Evolutionary conservation across 176 grass and related monocot genomes (phyloP), one percentile per base, ranked within the genome.

Genomic region (Musa beccarii): DNA sequence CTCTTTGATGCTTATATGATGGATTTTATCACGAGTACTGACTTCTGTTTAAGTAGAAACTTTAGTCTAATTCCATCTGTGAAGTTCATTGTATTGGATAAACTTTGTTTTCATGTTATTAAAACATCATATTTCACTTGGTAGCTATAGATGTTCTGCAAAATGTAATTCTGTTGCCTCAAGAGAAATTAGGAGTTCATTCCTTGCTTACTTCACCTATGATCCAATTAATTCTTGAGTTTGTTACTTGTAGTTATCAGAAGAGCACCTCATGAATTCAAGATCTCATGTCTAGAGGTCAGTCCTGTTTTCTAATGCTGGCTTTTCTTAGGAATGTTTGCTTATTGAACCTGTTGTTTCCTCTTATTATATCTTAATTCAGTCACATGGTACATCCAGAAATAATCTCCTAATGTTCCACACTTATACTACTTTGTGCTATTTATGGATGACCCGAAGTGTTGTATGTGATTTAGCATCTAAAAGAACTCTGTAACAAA

Each of bases 201-300:
- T 67, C 11, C 12, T 66, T 66, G 52, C 34, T 43, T 43, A 75
- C 78, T 63, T 81, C 51, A 53, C 6, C 21, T 73, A 28, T n/a
- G 59, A 51, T 34, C 7, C 25, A 13, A 34, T 12, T 25, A 68
- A 25, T 68, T 34, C 25, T 68, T 12, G 34, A 68, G 11, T 34
- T 68, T 68, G 56, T 86, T 59, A 34, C 63, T 90, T 92, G 81
- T 78, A 96, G 93, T 96, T 63, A 96, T 96, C 80, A 92, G 93
- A 84, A 92, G 89, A 85, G 93, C 93, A 73, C 93, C 93, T 71
- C 93, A 96, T 79, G 93, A 96, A 86, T 96, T 96, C 80, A 96
- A 92, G 89, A 96, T 96, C 80, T 88, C 93, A 49, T 96, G 93
- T 68, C 81, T 96, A 76, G 93, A 88, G 85, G 93, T 96, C 71